A percentile compares a stretch with the other conserved stretches of the same genome.
These are phyloP conservation scores for Magnolia kwangsiensis DNA, from an alignment of 164 flowering plant species.

Conservation along the genomic window DNA sequence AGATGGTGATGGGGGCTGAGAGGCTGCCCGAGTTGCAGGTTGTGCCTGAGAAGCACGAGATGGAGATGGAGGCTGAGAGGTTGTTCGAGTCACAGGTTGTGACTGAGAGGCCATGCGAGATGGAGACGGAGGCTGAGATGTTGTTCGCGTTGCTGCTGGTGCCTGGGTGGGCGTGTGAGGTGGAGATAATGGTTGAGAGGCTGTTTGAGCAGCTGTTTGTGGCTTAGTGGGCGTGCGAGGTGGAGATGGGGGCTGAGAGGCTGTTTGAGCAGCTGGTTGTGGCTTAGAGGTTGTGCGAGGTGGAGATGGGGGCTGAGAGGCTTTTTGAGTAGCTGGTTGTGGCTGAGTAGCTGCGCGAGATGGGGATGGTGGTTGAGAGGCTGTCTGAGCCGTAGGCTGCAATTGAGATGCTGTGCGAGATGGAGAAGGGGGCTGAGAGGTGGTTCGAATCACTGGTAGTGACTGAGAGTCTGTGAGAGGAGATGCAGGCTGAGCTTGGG, in stretches of 20 bases:
- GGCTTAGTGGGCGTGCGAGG: constrained; percentile 9
- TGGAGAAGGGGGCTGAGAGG: constrained; percentile 13
- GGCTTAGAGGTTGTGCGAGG: background rate
- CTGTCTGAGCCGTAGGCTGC: constrained; percentile 2
- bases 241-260: constrained; percentile 12
- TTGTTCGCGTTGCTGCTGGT: background rate
- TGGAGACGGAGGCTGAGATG: constrained; percentile 5
- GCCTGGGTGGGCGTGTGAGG: constrained; percentile 16
- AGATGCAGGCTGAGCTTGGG: constrained; percentile 8
- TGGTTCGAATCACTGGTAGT: constrained; percentile 2
- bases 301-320: background rate
- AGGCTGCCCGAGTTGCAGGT: background rate
- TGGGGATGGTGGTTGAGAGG: constrained; percentile 5
- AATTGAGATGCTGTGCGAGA: constrained; percentile 8
- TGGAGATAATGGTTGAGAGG: constrained; percentile 22
- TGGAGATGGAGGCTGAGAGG: constrained; percentile 22
- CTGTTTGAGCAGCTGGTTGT: constrained; percentile 6
- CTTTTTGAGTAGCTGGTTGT: background rate
- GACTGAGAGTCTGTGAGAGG: constrained; percentile 2
- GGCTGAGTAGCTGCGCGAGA: background rate
- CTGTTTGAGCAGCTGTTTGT: constrained; percentile 3
- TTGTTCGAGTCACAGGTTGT: background rate
- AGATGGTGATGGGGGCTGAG: constrained; percentile 6
- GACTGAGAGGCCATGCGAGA: background rate
- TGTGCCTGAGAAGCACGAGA: constrained; percentile 12